Base-by-base conservation (phyloP, 768 basidiomycete genomes). In the Termitomyces sp. region DNA sequence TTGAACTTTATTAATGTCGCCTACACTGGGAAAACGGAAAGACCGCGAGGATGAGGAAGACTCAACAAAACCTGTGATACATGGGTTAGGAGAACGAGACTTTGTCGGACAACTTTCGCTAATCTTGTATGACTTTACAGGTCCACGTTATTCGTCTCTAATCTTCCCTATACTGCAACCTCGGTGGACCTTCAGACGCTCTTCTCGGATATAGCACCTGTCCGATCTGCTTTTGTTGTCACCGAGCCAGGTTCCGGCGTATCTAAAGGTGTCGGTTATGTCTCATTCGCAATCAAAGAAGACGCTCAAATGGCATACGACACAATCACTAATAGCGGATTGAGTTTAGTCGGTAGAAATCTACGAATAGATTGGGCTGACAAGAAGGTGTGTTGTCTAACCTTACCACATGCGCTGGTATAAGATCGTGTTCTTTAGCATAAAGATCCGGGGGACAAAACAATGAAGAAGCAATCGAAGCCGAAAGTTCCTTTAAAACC, bases 201-300 rank as follows among this genome's bases (percentile, higher is more conserved):
- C 21, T 97, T 98, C 75, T 98, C 95, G 7, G 93, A 95, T 70
- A 83, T 97, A 61, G 97, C 94, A 0, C 97, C 97, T 30, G 90
- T 99, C 15, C 83, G 94, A 38, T 87, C 89, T 19, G 95, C 94
- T 0, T 98, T 99, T 65, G 86, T 99, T 7, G 97, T 98, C 19
- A 83, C 85, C 12, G 87, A 94, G 54, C 84, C 81, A 8, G 87
- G 80, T 35, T 81, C 83, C 1, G 84, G 85, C 17, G 73, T 82
- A 5, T 94, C 93, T 1, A 97, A 98, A 68, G 96, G 96, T 60
- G 94, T 98, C 21, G 97, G 97, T 58, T 98, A 97, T 67, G 92
- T 98, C 60, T 87, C 92, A 0, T 98, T 96, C 70, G 85, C 94
- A 0, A 77, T 93, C 55, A 83, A 80, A 55, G 91, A 97, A 64